Evolutionary conservation across 306 rosid species (phyloP).

Genomic region (Vigna angularis): DNA sequence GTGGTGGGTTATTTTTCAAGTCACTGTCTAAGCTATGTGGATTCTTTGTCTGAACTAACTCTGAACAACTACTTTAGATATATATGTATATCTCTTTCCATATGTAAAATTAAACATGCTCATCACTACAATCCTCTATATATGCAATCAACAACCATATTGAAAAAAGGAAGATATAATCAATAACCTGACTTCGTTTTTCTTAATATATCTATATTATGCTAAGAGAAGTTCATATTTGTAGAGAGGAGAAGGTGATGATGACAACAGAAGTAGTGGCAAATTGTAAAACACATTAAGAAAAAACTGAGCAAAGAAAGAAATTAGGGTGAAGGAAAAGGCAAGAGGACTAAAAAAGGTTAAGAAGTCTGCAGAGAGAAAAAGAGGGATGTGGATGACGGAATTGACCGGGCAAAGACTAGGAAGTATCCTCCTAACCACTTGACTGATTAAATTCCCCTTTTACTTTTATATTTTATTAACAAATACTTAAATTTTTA

Average conservation of each 20-base stretch:
- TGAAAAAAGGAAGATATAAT: conserved; percentile 45
- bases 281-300: conserved; percentile 34
- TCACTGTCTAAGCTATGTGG: conserved; percentile 69
- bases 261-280: conserved; percentile 45
- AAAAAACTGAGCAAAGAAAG: conserved; percentile 1
- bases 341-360: conserved; percentile 40
- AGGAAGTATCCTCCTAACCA: conserved; percentile 57
- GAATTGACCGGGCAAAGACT: conserved; percentile 53
- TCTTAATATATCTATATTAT: conserved; percentile 24
- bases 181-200: conserved; percentile 40
- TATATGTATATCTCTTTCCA: conserved; percentile 1
- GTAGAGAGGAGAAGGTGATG: conserved; percentile 54
- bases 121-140: conserved; percentile 43
- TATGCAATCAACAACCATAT: conserved; percentile 47
- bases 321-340: conserved; percentile 12
- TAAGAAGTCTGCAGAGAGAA: conserved; percentile 47
- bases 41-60: conserved; percentile 65
- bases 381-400: conserved; percentile 42
- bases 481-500: neutral
- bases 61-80: conserved; percentile 52
- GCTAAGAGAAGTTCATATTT: conserved; percentile 8
- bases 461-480: conserved; percentile 20
- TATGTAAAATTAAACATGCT: conserved; percentile 25
- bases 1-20: conserved; percentile 59
- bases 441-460: conserved; percentile 36